A percentile compares a stretch with the other conserved stretches of the same genome.
These are phyloP conservation scores for Rhizopus delemar DNA, from an alignment of 371 early-diverging fungal genomes.

Conservation along the genomic window DNA sequence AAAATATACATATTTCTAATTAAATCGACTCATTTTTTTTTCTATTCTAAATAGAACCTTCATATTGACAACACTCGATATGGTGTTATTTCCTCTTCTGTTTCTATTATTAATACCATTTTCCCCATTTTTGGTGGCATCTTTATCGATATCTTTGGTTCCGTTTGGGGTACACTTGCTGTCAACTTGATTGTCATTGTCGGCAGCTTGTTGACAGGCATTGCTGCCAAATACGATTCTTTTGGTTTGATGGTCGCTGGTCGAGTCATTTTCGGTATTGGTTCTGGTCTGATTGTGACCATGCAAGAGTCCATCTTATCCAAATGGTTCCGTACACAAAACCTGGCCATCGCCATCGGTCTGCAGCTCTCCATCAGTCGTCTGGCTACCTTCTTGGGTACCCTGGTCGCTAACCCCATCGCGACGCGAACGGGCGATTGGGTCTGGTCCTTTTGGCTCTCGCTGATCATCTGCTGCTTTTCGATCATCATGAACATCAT, in stretches of 20 bases:
- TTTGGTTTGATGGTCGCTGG: slow-evolving; percentile 62
- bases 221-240: slow-evolving; percentile 55
- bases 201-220: slow-evolving; percentile 61
- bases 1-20: not conserved
- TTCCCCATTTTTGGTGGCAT: slow-evolving; percentile 68
- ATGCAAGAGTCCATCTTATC: slow-evolving; percentile 73
- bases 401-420: slow-evolving; percentile 36
- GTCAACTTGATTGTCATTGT: slow-evolving; percentile 59
- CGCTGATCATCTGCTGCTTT: slow-evolving; percentile 39
- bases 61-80: slow-evolving; percentile 69
- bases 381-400: slow-evolving; percentile 48
- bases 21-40: not conserved
- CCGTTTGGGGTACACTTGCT: slow-evolving; percentile 58
- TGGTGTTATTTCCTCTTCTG: slow-evolving; percentile 70
- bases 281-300: slow-evolving; percentile 68
- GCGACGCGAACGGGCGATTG: slow-evolving; percentile 36
- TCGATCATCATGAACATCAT: slow-evolving; percentile 63
- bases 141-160: slow-evolving; percentile 69
- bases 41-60: slow-evolving; percentile 9
- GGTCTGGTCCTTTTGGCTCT: slow-evolving; percentile 45
- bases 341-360: slow-evolving; percentile 62
- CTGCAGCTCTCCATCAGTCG: slow-evolving; percentile 67
- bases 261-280: slow-evolving; percentile 68
- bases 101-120: slow-evolving; percentile 69
- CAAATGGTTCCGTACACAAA: slow-evolving; percentile 70